phyloP scores from a whole-genome alignment of 768 basidiomycete species.

The Gloeostereum incarnatum region DNA sequence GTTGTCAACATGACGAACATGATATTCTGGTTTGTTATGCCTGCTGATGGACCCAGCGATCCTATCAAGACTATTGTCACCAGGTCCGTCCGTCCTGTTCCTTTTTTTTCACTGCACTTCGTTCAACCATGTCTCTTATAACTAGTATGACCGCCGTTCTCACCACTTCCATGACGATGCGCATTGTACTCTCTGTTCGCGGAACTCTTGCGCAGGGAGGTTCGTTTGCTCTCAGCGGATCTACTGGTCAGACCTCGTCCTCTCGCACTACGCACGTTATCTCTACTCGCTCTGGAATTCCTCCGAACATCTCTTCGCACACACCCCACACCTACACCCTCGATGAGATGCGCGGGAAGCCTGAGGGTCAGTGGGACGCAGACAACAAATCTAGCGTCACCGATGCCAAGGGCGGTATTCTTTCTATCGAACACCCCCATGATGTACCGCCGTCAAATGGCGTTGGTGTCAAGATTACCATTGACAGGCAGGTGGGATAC shows the following conservation, averaged over 20 bases:
- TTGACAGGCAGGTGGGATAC: constrained; percentile 48
- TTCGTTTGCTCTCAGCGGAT: constrained; percentile 49
- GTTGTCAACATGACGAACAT: constrained; percentile 77
- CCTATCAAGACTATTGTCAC: constrained; percentile 78
- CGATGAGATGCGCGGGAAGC: constrained; percentile 41
- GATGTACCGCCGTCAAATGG: constrained; percentile 14
- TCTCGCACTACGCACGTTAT: constrained; percentile 45
- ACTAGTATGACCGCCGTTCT: constrained; percentile 77
- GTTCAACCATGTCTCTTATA: constrained; percentile 1
- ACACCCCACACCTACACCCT: constrained; percentile 39
- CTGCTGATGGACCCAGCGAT: constrained; percentile 49
- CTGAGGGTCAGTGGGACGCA: constrained; percentile 34
- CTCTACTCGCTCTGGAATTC: constrained; percentile 30
- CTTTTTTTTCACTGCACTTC: neutral
- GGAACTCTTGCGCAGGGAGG: constrained; percentile 70
- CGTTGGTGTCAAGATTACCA: constrained; percentile 49
- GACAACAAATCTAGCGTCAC: constrained; percentile 33
- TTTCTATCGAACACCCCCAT: constrained; percentile 26
- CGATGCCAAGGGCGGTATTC: constrained; percentile 26
- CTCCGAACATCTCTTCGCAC: constrained; percentile 26
- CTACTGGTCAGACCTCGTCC: constrained; percentile 27
- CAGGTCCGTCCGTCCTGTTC: constrained; percentile 21
- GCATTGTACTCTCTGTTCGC: constrained; percentile 76
- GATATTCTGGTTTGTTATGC: constrained; percentile 82
- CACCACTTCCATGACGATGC: constrained; percentile 82